These are phyloP conservation scores for Lentinula lateritia DNA, from an alignment of 768 basidiomycete genomes.

Conservation along the genomic window DNA sequence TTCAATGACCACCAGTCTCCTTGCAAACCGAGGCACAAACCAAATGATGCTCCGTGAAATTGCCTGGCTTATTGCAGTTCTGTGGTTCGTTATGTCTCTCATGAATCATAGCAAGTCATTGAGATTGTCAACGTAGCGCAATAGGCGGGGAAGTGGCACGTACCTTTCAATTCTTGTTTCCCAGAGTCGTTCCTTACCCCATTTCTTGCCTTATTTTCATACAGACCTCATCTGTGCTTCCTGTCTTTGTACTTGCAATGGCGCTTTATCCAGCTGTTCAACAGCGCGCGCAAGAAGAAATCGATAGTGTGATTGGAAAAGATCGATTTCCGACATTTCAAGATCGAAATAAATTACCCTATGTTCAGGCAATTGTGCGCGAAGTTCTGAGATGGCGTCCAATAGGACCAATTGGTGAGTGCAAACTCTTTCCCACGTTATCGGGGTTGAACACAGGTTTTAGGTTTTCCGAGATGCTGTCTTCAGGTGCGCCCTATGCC, in stretches of 20 bases:
- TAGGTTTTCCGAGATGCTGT: not conserved
- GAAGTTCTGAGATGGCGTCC: constrained; percentile 18
- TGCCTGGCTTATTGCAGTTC: constrained; percentile 9
- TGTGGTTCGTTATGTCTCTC: constrained; percentile 8
- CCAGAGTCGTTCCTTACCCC: not conserved
- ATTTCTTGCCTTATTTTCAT: not conserved
- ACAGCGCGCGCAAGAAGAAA: constrained; percentile 19
- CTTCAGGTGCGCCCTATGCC: not conserved
- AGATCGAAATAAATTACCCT: constrained; percentile 19
- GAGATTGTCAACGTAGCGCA: not conserved
- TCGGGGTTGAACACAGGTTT: not conserved
- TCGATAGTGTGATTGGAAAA: constrained; percentile 22
- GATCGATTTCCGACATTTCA: constrained; percentile 20
- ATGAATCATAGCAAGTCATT: not conserved
- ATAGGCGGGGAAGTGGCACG: constrained; percentile 1
- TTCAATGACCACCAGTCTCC: not conserved
- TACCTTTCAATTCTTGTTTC: not conserved
- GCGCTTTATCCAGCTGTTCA: constrained; percentile 20
- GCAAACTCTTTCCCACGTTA: not conserved
- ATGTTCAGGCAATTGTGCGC: constrained; percentile 18
- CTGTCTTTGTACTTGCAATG: constrained; percentile 22
- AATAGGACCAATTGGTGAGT: constrained; percentile 17
- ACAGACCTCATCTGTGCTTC: constrained; percentile 10
- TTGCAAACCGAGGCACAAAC: not conserved
- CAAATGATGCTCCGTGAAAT: not conserved